phyloP scores from a whole-genome alignment of 2,329 filamentous ascomycete genomes.

The Fusarium begoniae region DNA sequence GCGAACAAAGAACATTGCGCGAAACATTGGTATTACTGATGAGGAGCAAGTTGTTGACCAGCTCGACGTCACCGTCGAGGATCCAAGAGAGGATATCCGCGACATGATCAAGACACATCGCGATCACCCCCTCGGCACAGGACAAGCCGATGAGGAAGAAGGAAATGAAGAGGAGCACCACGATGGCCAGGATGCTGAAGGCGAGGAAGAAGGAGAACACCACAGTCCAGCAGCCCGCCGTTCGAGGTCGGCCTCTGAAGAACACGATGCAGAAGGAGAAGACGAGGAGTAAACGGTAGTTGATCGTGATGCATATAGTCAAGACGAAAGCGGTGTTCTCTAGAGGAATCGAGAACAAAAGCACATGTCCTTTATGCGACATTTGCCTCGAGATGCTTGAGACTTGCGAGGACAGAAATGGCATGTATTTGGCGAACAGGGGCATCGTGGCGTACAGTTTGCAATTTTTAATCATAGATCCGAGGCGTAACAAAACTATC shows the following conservation, averaged over 20 bases:
- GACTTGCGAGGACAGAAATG: slow-evolving; percentile 7
- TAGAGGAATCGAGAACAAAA: background rate
- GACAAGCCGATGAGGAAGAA: slow-evolving; percentile 52
- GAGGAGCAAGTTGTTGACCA: slow-evolving; percentile 64
- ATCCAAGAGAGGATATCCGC: slow-evolving; percentile 63
- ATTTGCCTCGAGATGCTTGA: background rate
- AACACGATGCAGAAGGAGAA: slow-evolving; percentile 57
- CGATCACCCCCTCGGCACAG: slow-evolving; percentile 60
- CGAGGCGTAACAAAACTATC: slow-evolving; percentile 14
- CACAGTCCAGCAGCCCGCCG: slow-evolving; percentile 37
- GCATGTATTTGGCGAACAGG: slow-evolving; percentile 21
- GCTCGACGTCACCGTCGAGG: slow-evolving; percentile 63
- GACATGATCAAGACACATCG: slow-evolving; percentile 63
- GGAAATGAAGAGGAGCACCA: slow-evolving; percentile 45
- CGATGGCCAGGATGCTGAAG: slow-evolving; percentile 41
- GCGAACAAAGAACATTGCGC: slow-evolving; percentile 70
- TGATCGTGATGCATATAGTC: slow-evolving; percentile 53
- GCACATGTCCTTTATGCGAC: slow-evolving; percentile 7
- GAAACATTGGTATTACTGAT: slow-evolving; percentile 59
- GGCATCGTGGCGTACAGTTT: slow-evolving; percentile 30
- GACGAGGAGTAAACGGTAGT: slow-evolving; percentile 49
- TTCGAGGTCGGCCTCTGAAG: slow-evolving; percentile 45
- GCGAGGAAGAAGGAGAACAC: slow-evolving; percentile 32
- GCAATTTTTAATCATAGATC: slow-evolving; percentile 37
- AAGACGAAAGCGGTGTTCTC: slow-evolving; percentile 49